A percentile compares a stretch with the other conserved stretches of the same genome.
These are phyloP conservation scores for Trypethelium eluteriae DNA, from an alignment of 495 filamentous ascomycete species.

Conservation along the genomic window DNA sequence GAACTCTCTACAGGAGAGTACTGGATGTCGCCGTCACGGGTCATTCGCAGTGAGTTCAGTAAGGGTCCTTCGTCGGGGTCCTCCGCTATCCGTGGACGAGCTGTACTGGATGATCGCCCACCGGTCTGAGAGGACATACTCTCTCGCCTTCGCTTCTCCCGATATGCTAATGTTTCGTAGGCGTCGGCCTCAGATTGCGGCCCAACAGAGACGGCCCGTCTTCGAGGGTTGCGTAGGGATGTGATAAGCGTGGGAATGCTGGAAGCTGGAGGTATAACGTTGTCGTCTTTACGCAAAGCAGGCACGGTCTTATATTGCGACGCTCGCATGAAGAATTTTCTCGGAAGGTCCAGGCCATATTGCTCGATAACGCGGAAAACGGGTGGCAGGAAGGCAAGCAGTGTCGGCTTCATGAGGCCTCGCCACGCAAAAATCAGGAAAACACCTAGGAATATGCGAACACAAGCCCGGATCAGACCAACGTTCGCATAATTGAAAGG, in stretches of 20 bases:
- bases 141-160: constrained; percentile 71
- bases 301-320: constrained; percentile 87
- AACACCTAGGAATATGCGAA: constrained; percentile 71
- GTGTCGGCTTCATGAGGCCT: constrained; percentile 71
- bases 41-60: background rate
- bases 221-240: constrained; percentile 69
- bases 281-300: constrained; percentile 66
- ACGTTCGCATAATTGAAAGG: constrained; percentile 56
- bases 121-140: constrained; percentile 43
- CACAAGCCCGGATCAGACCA: constrained; percentile 51
- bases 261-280: constrained; percentile 74
- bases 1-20: background rate
- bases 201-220: constrained; percentile 79
- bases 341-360: constrained; percentile 65
- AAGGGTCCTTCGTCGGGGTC: background rate
- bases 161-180: constrained; percentile 90
- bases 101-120: background rate
- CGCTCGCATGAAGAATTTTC: constrained; percentile 82
- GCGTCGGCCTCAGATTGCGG: constrained; percentile 94
- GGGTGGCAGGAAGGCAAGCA: constrained; percentile 71
- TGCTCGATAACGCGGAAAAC: constrained; percentile 80
- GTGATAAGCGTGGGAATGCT: constrained; percentile 73
- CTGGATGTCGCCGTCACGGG: background rate
- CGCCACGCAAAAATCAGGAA: constrained; percentile 80
- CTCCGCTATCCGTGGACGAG: background rate